Evolutionary conservation across 371 early-diverging fungal genomes (phyloP), one percentile per base, ranked within the genome.

Genomic region (Actinomortierella ambigua): DNA sequence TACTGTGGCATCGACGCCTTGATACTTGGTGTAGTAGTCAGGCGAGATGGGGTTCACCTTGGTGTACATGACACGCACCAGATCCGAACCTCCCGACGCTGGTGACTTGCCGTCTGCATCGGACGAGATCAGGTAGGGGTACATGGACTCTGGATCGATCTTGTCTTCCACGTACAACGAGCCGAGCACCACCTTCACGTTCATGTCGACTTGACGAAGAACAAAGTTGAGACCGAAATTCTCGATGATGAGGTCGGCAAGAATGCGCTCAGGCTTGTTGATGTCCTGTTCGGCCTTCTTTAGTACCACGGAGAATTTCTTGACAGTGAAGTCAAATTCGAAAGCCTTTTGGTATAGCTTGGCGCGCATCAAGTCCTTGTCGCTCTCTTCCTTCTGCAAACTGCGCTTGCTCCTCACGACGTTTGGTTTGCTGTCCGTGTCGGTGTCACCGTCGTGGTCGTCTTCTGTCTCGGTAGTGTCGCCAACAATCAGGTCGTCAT

Each of bases 1-100:
- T 3, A 95, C 88, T 0, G 87, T 86, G 55, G 93, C 94, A 51
- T 93, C 92, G 53, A 92, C 84, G 7, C 93, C 90, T 53, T 92
- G 86, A 77, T 88, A 90, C 52, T 83, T 87, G 22, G 82, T 77
- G 15, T 79, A 68, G 55, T 91, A 96, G 55, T 92, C 91, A 0
- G 95, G 95, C 5, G 89, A 90, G n/a, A 78, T 73, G 0, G 81
- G 75, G 55, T 93, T 90, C 41, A 91, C 85, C 20, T 90, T 86
- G 22, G 80, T 70, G 55, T 95, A 96, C 40, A 84, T 79, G 17
- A 97, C 85, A 9, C 76, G 80, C 2, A 97, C 86, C 23, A 97
- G 78, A 42, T 87, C 80, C 13, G 61, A 50, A 40, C 57, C 63
- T 11, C 28, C 59, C 23, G 27, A 47, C 5, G 68, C 61, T n/a